Percentiles rank a stretch among this genome's conserved stretches.
phyloP scores from a whole-genome alignment of 2,329 filamentous ascomycete species.

The Lachnellula occidentalis region DNA sequence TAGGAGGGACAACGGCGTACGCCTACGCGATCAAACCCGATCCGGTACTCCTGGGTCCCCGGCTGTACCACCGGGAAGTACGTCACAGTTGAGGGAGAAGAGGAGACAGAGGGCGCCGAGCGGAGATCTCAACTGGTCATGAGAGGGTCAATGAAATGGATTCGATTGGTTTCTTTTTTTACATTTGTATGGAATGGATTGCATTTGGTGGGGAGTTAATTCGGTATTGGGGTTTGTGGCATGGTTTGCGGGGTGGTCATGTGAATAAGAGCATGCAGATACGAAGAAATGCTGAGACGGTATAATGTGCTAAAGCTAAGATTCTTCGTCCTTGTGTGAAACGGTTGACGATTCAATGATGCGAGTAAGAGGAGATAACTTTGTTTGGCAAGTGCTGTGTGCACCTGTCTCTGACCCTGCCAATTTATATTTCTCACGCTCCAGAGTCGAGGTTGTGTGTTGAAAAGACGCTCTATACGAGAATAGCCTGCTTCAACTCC shows the following conservation, averaged over 20 bases:
- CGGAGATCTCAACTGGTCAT: constrained; percentile 32
- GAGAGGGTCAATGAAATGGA: constrained; percentile 3
- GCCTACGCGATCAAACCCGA: constrained; percentile 20
- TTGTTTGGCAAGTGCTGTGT: no score
- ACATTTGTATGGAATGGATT: neutral
- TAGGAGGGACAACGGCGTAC: constrained; percentile 17
- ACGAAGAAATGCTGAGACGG: neutral
- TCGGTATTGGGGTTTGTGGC: constrained; percentile 1
- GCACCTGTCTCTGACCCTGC: no score
- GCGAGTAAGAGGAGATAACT: no score
- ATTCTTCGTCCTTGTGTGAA: no score
- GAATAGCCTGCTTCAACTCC: no score
- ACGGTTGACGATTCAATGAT: no score
- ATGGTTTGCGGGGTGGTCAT: constrained; percentile 8
- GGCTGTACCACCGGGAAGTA: constrained; percentile 10
- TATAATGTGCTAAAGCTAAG: neutral
- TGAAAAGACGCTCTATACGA: no score
- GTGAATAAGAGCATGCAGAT: neutral
- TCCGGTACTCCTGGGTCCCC: constrained; percentile 12
- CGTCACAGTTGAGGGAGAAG: constrained; percentile 26
- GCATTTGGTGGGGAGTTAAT: constrained; percentile 11
- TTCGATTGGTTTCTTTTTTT: neutral
- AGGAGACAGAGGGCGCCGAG: constrained; percentile 27
- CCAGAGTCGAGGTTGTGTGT: no score
- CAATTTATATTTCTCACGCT: no score